Conservation (phyloP, 306 rosid genomes). For the Cucumis melo region DNA sequence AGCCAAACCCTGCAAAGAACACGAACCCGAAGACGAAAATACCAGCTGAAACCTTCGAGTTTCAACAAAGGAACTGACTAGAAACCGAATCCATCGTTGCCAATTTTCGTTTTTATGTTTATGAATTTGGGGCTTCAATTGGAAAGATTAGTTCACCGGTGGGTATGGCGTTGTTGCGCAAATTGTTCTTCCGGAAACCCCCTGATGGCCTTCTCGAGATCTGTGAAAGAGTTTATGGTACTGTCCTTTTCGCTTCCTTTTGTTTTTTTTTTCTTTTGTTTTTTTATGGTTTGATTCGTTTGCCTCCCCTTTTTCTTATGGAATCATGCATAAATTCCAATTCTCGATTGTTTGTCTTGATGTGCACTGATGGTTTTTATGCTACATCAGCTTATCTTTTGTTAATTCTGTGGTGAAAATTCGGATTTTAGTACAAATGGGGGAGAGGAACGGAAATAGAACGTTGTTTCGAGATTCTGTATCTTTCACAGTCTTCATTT, state of each 20-base stretch:
- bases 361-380: not conserved
- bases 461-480: not conserved
- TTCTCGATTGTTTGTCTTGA: not conserved
- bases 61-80: not conserved
- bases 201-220: conserved; percentile 92
- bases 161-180: conserved; percentile 68
- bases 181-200: conserved; percentile 79
- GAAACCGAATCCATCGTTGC: not conserved
- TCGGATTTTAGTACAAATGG: not conserved
- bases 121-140: not conserved
- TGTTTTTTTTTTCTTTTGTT: not conserved
- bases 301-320: not conserved
- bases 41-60: not conserved
- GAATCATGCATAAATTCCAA: not conserved
- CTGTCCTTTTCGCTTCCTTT: not conserved
- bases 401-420: not conserved
- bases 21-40: not conserved
- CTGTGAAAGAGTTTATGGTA: conserved; percentile 81
- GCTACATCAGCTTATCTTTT: not conserved
- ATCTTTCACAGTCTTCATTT: not conserved
- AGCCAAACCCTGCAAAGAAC: not conserved
- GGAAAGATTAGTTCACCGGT: not conserved
- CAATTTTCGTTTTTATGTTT: not conserved
- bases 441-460: not conserved
- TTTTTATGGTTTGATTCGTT: not conserved